These are phyloP conservation scores for Saturnispora hagleri DNA, from an alignment of 805 yeast species.

Conservation along the genomic window DNA sequence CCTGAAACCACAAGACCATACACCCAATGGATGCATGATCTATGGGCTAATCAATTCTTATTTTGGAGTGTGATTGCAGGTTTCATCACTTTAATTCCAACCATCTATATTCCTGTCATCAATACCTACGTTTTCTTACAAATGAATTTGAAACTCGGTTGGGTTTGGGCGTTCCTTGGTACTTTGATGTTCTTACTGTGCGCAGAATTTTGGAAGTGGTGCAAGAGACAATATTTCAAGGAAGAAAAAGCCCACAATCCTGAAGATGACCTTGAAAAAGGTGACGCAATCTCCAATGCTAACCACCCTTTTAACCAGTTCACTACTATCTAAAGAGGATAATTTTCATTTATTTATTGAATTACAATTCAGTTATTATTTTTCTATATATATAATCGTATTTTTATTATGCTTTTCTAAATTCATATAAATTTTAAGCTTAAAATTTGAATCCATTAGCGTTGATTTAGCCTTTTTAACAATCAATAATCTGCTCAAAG, in stretches of 20 bases:
- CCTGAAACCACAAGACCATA: conserved; percentile 54
- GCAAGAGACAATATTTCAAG: conserved; percentile 47
- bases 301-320: conserved; percentile 8
- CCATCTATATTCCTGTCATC: conserved; percentile 82
- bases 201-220: conserved; percentile 58
- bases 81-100: conserved; percentile 65
- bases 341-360: background rate
- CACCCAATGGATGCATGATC: conserved; percentile 50
- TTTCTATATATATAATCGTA: background rate
- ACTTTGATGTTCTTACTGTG: conserved; percentile 47
- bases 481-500: too few species aligned
- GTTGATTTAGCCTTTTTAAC: too few species aligned
- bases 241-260: conserved; percentile 42
- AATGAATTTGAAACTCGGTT: conserved; percentile 61
- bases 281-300: background rate
- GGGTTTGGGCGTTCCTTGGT: conserved; percentile 66
- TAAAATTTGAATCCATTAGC: background rate
- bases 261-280: conserved; percentile 51
- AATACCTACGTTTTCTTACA: conserved; percentile 70
- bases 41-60: conserved; percentile 67
- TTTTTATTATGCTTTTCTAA: background rate
- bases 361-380: background rate
- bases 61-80: conserved; percentile 77
- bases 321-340: background rate
- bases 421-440: background rate